Percentiles rank a stretch among this genome's conserved stretches.
Evolutionary conservation across 352 stramenopile genomes (phyloP).

Genomic region (Phytophthora megakarya): DNA sequence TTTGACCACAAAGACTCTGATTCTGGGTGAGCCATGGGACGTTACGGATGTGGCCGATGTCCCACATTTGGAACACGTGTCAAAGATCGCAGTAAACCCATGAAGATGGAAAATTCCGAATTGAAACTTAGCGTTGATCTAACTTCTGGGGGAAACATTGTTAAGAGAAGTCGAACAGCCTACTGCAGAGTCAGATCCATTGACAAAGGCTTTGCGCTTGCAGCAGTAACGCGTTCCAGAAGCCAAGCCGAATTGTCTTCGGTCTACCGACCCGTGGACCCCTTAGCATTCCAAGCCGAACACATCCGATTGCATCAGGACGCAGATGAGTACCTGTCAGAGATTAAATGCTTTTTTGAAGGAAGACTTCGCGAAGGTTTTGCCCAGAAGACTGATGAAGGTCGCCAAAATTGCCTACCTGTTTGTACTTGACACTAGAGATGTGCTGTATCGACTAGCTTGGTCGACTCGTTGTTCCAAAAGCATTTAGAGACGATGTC

Average conservation of each 20-base stretch:
- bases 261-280: background rate
- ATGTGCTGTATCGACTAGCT: background rate
- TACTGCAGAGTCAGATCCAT: no score
- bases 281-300: background rate
- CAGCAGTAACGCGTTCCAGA: no score
- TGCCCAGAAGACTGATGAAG: background rate
- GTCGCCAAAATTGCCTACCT: background rate
- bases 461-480: background rate
- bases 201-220: no score
- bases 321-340: background rate
- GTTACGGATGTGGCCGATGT: no score
- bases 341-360: background rate
- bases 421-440: background rate
- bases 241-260: no score
- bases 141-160: no score
- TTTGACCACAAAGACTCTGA: no score
- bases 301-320: no score
- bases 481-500: no score
- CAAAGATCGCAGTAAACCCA: background rate
- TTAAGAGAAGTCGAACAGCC: no score
- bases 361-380: background rate
- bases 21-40: no score
- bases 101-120: background rate
- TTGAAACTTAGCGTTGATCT: no score
- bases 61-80: conserved; percentile 10